A percentile compares a stretch with the other conserved stretches of the same genome.
phyloP scores from a whole-genome alignment of 345 rosid genomes.

The Eucalyptus tenuipes region DNA sequence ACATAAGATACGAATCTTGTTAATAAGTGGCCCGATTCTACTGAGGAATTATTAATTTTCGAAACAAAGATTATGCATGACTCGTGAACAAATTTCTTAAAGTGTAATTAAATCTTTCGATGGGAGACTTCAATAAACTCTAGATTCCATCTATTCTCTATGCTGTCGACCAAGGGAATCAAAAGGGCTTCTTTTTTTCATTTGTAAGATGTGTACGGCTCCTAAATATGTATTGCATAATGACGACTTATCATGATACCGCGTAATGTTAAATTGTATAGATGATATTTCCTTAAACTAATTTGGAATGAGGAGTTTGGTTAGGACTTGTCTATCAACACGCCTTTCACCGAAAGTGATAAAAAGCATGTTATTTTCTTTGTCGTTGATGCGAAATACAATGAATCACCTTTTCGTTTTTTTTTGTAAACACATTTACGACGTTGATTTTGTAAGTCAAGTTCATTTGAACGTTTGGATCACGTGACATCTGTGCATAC shows the following conservation, averaged over 20 bases:
- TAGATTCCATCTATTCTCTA: not conserved
- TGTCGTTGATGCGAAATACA: not conserved
- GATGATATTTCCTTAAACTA: not conserved
- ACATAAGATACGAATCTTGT: not conserved
- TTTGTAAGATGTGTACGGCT: not conserved
- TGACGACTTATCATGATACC: fast-evolving
- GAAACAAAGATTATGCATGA: not conserved
- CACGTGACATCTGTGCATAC: not conserved
- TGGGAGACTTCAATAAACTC: not conserved
- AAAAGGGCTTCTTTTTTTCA: not conserved
- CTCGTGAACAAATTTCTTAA: not conserved
- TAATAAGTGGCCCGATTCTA: not conserved
- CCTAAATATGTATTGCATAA: not conserved
- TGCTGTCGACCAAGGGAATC: fast-evolving
- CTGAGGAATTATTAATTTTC: not conserved
- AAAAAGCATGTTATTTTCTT: not conserved
- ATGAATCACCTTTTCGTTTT: not conserved
- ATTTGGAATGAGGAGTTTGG: not conserved
- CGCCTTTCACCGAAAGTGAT: fast-evolving
- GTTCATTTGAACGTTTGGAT: not conserved
- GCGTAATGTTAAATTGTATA: not conserved
- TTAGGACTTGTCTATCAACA: not conserved
- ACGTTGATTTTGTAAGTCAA: not conserved
- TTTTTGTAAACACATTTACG: not conserved
- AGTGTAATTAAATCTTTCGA: not conserved